These are phyloP conservation scores for Zymoseptoria pseudotritici DNA, from an alignment of 2,329 filamentous ascomycete species.

Conservation along the genomic window DNA sequence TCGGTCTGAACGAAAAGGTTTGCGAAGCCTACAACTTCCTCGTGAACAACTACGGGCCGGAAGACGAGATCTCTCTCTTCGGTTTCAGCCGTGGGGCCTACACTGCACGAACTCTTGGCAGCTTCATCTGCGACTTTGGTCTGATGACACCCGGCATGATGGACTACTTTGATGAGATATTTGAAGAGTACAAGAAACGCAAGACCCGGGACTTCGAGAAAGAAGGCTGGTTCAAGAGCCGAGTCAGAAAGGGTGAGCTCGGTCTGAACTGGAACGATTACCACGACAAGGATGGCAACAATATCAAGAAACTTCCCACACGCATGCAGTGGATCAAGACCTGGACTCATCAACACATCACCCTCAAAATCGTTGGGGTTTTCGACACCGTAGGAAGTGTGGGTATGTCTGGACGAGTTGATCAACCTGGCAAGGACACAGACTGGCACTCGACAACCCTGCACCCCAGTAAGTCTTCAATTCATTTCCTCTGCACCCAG, in stretches of 20 bases:
- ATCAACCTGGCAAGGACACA: conserved; percentile 9
- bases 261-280: conserved; percentile 7
- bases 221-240: conserved; percentile 8
- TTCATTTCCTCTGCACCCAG: conserved; percentile 2
- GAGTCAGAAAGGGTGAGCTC: conserved; percentile 9
- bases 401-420: conserved; percentile 13
- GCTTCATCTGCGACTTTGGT: conserved; percentile 23
- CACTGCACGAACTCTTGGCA: conserved; percentile 25
- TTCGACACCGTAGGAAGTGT: conserved; percentile 39
- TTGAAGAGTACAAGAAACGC: conserved; percentile 11
- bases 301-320: neutral
- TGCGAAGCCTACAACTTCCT: conserved; percentile 24
- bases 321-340: conserved; percentile 11
- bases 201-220: conserved; percentile 10
- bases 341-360: conserved; percentile 17
- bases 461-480: conserved; percentile 8
- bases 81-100: conserved; percentile 28
- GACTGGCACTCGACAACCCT: conserved; percentile 14
- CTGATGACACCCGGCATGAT: conserved; percentile 17
- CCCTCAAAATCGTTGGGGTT: conserved; percentile 37
- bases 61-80: conserved; percentile 27
- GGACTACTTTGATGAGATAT: conserved; percentile 15
- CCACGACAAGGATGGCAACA: neutral
- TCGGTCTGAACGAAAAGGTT: conserved; percentile 15
- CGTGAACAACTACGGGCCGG: conserved; percentile 22